Evolutionary conservation across 495 filamentous ascomycete genomes (phyloP), one percentile per base, ranked within the genome.

Genomic region (Daldinia vernicosa): DNA sequence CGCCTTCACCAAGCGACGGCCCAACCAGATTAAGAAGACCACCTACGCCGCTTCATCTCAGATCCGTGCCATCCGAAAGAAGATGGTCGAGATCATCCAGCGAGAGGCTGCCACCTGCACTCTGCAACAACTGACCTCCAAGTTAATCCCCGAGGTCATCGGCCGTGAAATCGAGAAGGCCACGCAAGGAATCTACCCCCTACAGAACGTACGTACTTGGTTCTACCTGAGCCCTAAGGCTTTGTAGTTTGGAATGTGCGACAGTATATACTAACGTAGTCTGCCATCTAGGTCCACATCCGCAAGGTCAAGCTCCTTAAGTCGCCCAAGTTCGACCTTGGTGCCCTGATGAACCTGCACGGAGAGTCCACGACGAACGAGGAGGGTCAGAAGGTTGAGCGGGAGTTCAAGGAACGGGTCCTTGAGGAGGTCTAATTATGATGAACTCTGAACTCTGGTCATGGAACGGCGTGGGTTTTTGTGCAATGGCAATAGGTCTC

Each of bases 1-100:
- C 76, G 95, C 95, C 71, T 99, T 99, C 88, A 99, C 95, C 81
- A 98, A 98, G 92, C 87, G 92, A 80, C 89, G 95, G 76, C 93
- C 94, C 70, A 99, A 99, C 87, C 95, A 99, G 86, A 93, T 99
- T 86, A 97, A 97, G 91, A 98, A 98, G 90, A 99, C 95, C 75
- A 98, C 96, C 76, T 99, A 99, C 80, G 95, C 95, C 66, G 88
- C 90, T 66, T 92, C 92, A 74, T 97, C 95, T 64, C 95, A 99
- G 84, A 98, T 98, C 81, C 90, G 96, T 65, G 89, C 91, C 72
- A 99, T 99, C 81, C 90, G 95, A 83, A 95, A 94, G 88, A 98
- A 98, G 93, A 99, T 99, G 95, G 90, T 90, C 54, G 95, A 98
- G 87, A 98, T 99, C 84, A 98, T 99, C 80, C 89, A 92, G 81